Conservation (phyloP, 129 eudicot genomes). For the Centella asiatica region DNA sequence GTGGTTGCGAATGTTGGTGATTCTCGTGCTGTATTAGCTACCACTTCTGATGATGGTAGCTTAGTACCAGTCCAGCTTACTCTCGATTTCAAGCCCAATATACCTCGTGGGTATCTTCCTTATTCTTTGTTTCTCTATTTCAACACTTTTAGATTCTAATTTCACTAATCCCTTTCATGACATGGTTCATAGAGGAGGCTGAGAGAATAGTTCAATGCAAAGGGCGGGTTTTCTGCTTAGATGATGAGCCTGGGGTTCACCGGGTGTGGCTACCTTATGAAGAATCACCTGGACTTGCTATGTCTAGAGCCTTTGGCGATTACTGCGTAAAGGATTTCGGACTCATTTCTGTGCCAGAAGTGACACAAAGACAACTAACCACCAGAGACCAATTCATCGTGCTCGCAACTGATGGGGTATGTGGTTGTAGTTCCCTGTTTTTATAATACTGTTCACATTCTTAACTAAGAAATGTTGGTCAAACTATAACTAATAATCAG, state of each 20-base stretch:
- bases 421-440: constrained; percentile 7
- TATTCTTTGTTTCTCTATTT: background rate
- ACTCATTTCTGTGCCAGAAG: constrained; percentile 86
- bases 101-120: constrained; percentile 59
- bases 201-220: constrained; percentile 70
- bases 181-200: constrained; percentile 53
- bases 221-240: constrained; percentile 76
- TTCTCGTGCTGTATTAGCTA: constrained; percentile 85
- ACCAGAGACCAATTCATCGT: constrained; percentile 69
- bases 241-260: constrained; percentile 88
- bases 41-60: constrained; percentile 47
- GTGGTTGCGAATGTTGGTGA: constrained; percentile 85
- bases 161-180: background rate
- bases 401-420: constrained; percentile 90
- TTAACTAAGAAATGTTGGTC: background rate
- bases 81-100: constrained; percentile 81
- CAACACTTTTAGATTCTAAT: background rate
- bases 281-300: constrained; percentile 84
- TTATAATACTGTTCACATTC: too few relatives aligned
- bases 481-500: too few relatives aligned
- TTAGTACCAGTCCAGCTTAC: constrained; percentile 67
- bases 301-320: constrained; percentile 95
- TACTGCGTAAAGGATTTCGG: constrained; percentile 77
- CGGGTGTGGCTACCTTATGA: constrained; percentile 79
- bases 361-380: constrained; percentile 62